Evolutionary conservation across 352 stramenopile genomes (phyloP), one percentile per base, ranked within the genome.

Genomic region (Phytopythium sindhum): DNA sequence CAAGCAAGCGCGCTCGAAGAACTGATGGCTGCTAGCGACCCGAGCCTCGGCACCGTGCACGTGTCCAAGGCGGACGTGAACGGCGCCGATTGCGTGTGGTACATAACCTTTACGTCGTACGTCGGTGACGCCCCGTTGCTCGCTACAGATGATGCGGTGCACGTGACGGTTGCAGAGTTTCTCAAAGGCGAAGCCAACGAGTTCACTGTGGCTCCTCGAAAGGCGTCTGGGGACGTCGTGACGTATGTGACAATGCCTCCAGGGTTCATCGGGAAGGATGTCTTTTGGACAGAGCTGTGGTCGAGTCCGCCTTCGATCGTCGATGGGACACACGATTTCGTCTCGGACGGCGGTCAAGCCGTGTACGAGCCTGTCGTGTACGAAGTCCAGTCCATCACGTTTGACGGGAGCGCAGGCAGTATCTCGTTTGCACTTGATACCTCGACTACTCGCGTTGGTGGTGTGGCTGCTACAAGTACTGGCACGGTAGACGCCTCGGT

Each of bases 281-380:
- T 92, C 1, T 99, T 99, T 68, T 99, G 97, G 78, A 98, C 95
- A 1, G 97, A 99, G 67, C 67, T 98, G 15, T 98, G 94, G 91
- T 84, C 83, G 10, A 88, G 88, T 4, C 72, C 83, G 9, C 75
- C 88, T 5, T 79, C 78, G 17, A 70, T 97, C 3, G 57, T 96
- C 23, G 86, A 98, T 60, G 93, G 92, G 11, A 97, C 93, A 4
- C 89, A 98, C 64, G 61, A 62, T 4, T 98, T 97, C 73, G 88
- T 97, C 21, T 90, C 84, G 19, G 93, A 98, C 58, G 91, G 93
- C 21, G 96, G 94, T 14, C 71, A 97, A 2, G 91, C 96, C 3
- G 76, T 76, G 29, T 99, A 98, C 71, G 98, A 97, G 44, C 73
- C 90, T 0, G 78, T 88, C 8, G 64, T 83, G 11, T 98, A 98